phyloP scores from a whole-genome alignment of 1,139 yeast species.

The Yamadazyma dushanensis region DNA sequence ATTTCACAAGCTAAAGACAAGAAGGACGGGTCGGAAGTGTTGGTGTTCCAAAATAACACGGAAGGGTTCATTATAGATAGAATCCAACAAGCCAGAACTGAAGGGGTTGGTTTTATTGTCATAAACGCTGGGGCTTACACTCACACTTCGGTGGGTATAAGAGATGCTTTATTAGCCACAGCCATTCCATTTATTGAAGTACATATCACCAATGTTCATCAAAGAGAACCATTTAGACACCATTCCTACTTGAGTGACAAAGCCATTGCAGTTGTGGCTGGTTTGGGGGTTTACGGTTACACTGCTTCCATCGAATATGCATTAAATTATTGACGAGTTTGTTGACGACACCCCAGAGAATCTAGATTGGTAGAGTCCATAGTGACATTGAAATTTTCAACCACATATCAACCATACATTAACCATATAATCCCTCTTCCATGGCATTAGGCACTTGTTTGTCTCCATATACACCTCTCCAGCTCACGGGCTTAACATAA shows the following conservation, averaged over 20 bases:
- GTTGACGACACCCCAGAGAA: too few relatives aligned
- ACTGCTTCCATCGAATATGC: slow-evolving; percentile 51
- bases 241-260: slow-evolving; percentile 48
- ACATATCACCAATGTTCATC: slow-evolving; percentile 51
- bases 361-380: too few relatives aligned
- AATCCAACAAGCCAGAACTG: slow-evolving; percentile 43
- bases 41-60: slow-evolving; percentile 41
- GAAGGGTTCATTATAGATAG: slow-evolving; percentile 50
- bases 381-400: too few relatives aligned
- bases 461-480: slow-evolving; percentile 85
- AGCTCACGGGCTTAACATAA: slow-evolving; percentile 67
- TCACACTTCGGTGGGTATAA: slow-evolving; percentile 49
- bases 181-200: slow-evolving; percentile 50
- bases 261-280: slow-evolving; percentile 49
- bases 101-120: slow-evolving; percentile 41
- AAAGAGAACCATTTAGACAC: slow-evolving; percentile 51
- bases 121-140: slow-evolving; percentile 55
- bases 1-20: slow-evolving; percentile 32
- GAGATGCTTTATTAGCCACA: slow-evolving; percentile 50
- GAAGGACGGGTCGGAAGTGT: slow-evolving; percentile 30
- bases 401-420: slow-evolving; percentile 7
- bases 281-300: slow-evolving; percentile 50
- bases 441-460: slow-evolving; percentile 63
- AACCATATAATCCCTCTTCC: slow-evolving; percentile 78
- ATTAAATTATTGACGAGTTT: slow-evolving; percentile 36